Conservation (phyloP, 2,329 filamentous ascomycete species). For the Neofusicoccum umdonicola region DNA sequence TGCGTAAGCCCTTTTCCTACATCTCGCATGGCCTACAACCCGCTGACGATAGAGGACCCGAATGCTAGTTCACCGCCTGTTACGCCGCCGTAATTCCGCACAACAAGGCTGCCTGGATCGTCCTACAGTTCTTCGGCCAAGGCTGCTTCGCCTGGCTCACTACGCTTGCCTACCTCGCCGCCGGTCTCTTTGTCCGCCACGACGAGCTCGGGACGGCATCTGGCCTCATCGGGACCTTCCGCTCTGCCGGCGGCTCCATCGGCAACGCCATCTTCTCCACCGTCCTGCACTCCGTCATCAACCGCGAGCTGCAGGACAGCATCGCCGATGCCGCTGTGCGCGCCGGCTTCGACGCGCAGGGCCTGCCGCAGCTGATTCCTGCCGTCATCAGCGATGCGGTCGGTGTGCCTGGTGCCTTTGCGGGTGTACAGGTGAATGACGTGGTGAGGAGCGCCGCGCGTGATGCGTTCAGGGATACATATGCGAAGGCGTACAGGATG, state of each 20-base stretch:
- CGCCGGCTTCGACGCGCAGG: conserved; percentile 19
- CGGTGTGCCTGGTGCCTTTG: conserved; percentile 24
- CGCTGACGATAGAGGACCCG: no score
- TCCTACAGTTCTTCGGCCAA: conserved; percentile 23
- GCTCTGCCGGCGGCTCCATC: conserved; percentile 22
- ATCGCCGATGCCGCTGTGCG: conserved; percentile 29
- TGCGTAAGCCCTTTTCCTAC: no score
- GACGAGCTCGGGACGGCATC: conserved; percentile 23
- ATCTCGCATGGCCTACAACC: no score
- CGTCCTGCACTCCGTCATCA: conserved; percentile 24
- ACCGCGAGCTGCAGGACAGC: conserved; percentile 27
- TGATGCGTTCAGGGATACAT: conserved; percentile 29
- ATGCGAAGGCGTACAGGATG: conserved; percentile 29
- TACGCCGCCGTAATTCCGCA: conserved; percentile 24
- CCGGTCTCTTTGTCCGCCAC: conserved; percentile 20
- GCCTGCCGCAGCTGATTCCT: conserved; percentile 25
- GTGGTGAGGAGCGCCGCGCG: conserved; percentile 17
- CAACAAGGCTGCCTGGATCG: conserved; percentile 20
- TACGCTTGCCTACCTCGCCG: neutral
- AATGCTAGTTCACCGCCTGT: conserved; percentile 21
- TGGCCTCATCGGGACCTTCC: conserved; percentile 25
- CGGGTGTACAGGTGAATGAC: conserved; percentile 20
- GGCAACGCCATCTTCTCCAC: conserved; percentile 25
- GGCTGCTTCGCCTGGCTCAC: conserved; percentile 6
- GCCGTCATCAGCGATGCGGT: conserved; percentile 31